Base-by-base conservation (phyloP, 164 flowering plant species). In the Chloranthus sessilifolius region DNA sequence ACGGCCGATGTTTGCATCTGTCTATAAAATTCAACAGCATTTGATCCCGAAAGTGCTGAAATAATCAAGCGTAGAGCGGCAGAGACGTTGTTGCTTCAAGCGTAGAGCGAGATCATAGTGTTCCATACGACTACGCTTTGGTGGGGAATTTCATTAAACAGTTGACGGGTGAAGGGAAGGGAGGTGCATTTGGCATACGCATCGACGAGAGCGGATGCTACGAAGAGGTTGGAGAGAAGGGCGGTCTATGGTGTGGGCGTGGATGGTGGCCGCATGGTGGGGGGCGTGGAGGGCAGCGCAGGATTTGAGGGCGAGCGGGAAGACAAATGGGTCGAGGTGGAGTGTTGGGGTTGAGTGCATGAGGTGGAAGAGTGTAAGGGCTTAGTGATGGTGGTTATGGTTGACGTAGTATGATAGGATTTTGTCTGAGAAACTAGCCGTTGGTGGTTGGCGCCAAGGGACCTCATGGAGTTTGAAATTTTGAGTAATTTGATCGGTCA, bases 221-320 rank as follows among this genome's bases (percentile, higher is more conserved):
- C 69, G 39, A 76, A 85, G 2, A 79, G 74, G 70, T 78, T 82
- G 11, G 67, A 36, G 38, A 73, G 46, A 45, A 75, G 51, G 23
- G 70, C 55, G 4, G 56, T 5, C 49, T 80, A 46, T 6, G 9
- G 48, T 53, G 59, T 68, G 77, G 58, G 81, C 67, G 36, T 85
- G 94, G 52, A 85, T 66, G 66, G 82, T 14, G 20, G 70, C 16
- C 23, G 80, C 88, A 2, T 70, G 61, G 9, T 28, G 59, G 0
- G 85, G 67, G 52, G 62, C 65, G 56, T 30, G 34, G 50, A 67
- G 62, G 27, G 78, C 66, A 9, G 94, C 43, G 44, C 80, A 71
- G 45, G 82, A 78, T 56, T 85, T 85, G 66, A 85, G 83, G 12
- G 76, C 82, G 35, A 85, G 82, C 7, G 94, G 81, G 74, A 74